Evolutionary conservation across 345 rosid genomes (phyloP), one percentile per base, ranked within the genome.

Genomic region (Sapria himalayana): DNA sequence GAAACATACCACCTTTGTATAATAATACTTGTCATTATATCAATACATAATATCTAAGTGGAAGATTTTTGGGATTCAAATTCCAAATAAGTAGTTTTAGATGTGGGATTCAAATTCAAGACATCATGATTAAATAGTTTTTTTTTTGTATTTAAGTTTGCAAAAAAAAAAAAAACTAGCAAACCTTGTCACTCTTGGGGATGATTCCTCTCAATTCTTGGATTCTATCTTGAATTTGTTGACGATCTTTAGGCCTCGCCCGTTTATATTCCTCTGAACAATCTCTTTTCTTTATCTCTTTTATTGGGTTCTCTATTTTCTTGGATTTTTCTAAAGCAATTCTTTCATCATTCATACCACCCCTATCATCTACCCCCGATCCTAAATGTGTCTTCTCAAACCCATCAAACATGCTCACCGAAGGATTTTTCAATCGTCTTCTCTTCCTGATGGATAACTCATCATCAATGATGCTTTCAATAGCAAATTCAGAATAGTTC

Each of bases 181-280:
- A 46, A 39, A 86, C 97, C 91, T 82, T 89, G 25, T 60, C 61
- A 34, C 86, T 79, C 54, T 74, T 74, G 27, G 98, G 98, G 38
- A 89, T 62, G 59, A 89, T 65, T 48, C 68, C 84, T 57, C 78
- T 69, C 61, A 89, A 57, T 69, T 89, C 98, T 52, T 71, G 74
- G 55, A 82, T 66, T 13, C 81, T 93, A 36, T 89, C 98, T 65
- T 82, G 93, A 58, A 89, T 79, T 77, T 68, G 73, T 52, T 89
- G 95, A 31, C 95, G 91, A 41, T 89, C 98, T 60, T 79, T 82
- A 11, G 98, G 95, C 72, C 95, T 79, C 15, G 95, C 91, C 33
- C 74, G 65, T 27, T 66, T 63, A 51, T 86, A 72, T 58, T 82
- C 93, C 19, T 94, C 95, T 15, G 86, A 76, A 39, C 70, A 74